Percentiles rank a stretch among this genome's conserved stretches.
phyloP scores from a whole-genome alignment of 768 basidiomycete genomes.

The Boletellus ananas region DNA sequence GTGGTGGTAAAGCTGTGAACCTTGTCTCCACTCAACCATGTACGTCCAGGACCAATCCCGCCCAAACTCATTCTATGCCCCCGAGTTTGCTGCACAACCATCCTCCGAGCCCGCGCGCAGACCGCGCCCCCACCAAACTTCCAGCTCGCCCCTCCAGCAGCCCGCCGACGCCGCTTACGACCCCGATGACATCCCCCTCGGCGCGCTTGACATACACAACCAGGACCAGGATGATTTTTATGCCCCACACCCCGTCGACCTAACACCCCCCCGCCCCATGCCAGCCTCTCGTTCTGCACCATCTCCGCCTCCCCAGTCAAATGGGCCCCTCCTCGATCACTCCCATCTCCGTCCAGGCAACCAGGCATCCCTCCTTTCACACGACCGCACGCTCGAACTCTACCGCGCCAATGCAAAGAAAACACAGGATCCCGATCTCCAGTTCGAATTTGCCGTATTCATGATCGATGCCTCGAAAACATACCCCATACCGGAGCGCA shows the following conservation, averaged over 20 bases:
- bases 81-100: constrained; percentile 21
- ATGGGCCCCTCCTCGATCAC: constrained; percentile 75
- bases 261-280: constrained; percentile 31
- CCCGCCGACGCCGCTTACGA: constrained; percentile 33
- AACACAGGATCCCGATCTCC: constrained; percentile 94
- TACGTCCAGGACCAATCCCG: constrained; percentile 33
- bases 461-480: constrained; percentile 97
- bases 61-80: constrained; percentile 33
- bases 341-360: constrained; percentile 92
- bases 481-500: constrained; percentile 68
- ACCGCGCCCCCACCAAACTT: constrained; percentile 11
- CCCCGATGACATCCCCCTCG: constrained; percentile 40
- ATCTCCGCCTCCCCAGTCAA: constrained; percentile 51
- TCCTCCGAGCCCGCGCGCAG: not conserved
- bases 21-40: constrained; percentile 25
- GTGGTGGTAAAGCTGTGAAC: constrained; percentile 12
- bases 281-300: constrained; percentile 55
- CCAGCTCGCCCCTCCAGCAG: constrained; percentile 24
- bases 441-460: constrained; percentile 98
- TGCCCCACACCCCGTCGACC: constrained; percentile 26
- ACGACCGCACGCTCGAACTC: constrained; percentile 93
- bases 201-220: constrained; percentile 24
- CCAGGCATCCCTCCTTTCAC: constrained; percentile 87
- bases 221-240: constrained; percentile 44
- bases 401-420: constrained; percentile 98